These are phyloP conservation scores for Nakazawaea wickerhamii DNA, from an alignment of 805 yeast genomes.

Conservation along the genomic window DNA sequence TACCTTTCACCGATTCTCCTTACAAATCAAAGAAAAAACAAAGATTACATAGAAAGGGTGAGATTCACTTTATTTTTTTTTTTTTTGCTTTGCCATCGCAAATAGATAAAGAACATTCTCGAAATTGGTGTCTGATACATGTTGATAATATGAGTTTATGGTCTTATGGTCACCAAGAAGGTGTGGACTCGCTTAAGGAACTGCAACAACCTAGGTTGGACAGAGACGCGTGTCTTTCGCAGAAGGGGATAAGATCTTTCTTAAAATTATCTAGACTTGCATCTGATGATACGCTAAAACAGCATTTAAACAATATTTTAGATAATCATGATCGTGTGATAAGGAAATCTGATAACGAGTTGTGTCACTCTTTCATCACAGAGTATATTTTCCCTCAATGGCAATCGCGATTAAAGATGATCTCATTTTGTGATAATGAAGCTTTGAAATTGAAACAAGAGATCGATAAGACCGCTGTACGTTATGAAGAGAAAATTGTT, in stretches of 20 bases:
- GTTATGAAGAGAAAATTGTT: conserved; percentile 19
- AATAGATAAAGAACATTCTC: not conserved
- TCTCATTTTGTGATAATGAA: conserved; percentile 36
- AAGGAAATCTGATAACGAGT: conserved; percentile 2
- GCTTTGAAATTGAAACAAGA: conserved; percentile 26
- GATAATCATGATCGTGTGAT: conserved; percentile 22
- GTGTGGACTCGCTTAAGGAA: conserved; percentile 15
- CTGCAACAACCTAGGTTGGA: conserved; percentile 23
- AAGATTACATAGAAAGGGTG: not conserved
- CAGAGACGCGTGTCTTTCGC: conserved; percentile 27
- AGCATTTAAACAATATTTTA: conserved; percentile 34
- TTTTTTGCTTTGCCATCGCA: not conserved
- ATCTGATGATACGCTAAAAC: conserved; percentile 42
- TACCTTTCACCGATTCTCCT: not conserved
- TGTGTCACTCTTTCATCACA: conserved; percentile 31
- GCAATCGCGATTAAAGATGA: conserved; percentile 34
- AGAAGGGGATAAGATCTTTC: conserved; percentile 31
- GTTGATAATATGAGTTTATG: conserved; percentile 19
- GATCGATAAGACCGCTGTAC: conserved; percentile 18
- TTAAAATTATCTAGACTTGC: conserved; percentile 29
- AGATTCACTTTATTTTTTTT: not conserved
- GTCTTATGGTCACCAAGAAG: conserved; percentile 11
- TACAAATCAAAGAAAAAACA: too few species aligned
- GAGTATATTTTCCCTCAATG: conserved; percentile 40
- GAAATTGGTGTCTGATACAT: not conserved